phyloP scores from a whole-genome alignment of 2,329 filamentous ascomycete genomes.

The Thelonectria rubi region DNA sequence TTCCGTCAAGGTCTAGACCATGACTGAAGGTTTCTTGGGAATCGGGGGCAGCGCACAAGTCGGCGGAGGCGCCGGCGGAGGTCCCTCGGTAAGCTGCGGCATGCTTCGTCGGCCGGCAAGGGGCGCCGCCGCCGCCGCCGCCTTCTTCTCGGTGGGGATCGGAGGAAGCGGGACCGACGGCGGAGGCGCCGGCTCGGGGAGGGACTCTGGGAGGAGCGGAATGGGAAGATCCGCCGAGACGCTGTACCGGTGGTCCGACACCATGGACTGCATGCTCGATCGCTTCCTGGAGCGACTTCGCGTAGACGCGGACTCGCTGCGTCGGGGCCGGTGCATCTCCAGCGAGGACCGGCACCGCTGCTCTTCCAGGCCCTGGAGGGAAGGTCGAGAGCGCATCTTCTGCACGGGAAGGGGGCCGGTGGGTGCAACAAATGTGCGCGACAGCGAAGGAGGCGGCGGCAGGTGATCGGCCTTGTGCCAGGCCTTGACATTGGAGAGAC shows the following conservation, averaged over 20 bases:
- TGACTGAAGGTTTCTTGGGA: constrained; percentile 45
- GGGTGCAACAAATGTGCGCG: constrained; percentile 28
- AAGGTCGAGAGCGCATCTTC: constrained; percentile 36
- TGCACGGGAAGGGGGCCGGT: constrained; percentile 28
- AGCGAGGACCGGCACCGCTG: constrained; percentile 47
- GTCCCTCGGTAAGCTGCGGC: constrained; percentile 60
- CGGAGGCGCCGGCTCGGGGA: constrained; percentile 43
- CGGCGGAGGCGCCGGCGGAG: constrained; percentile 64
- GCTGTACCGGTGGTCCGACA: constrained; percentile 41
- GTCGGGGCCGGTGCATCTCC: constrained; percentile 40
- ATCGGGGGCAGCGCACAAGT: constrained; percentile 64
- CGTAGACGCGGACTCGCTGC: constrained; percentile 34
- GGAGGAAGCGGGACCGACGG: constrained; percentile 46
- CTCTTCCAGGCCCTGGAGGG: constrained; percentile 27
- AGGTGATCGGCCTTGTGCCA: constrained; percentile 41
- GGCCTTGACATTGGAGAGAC: constrained; percentile 45
- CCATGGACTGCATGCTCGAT: constrained; percentile 42
- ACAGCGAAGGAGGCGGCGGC: constrained; percentile 7
- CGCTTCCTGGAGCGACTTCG: constrained; percentile 40
- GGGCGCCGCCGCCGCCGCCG: constrained; percentile 32
- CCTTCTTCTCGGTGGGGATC: constrained; percentile 40
- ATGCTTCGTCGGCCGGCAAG: constrained; percentile 56
- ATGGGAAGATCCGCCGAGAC: constrained; percentile 37
- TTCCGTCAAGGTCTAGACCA: constrained; percentile 24
- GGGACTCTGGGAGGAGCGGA: constrained; percentile 36